Percentiles rank a stretch among this genome's conserved stretches.
These are phyloP conservation scores for Knoxdaviesia proteae DNA, from an alignment of 2,329 filamentous ascomycete genomes.

Conservation along the genomic window DNA sequence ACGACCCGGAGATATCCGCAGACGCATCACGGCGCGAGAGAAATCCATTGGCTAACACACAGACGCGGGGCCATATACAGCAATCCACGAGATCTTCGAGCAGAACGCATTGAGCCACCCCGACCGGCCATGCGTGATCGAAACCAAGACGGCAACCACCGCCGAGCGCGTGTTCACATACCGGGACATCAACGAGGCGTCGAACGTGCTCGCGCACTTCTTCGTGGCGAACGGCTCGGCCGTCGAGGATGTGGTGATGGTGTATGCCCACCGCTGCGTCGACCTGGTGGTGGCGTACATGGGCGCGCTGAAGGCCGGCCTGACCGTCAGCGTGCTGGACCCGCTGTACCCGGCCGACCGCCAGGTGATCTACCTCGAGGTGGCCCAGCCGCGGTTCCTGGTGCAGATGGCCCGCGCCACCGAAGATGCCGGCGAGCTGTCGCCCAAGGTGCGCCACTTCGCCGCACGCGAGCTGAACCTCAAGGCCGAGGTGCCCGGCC, in stretches of 20 bases:
- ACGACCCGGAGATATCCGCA: too few relatives aligned
- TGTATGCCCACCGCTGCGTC: constrained; percentile 67
- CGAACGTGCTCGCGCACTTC: constrained; percentile 63
- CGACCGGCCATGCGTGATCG: constrained; percentile 28
- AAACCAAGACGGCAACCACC: constrained; percentile 19
- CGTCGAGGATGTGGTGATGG: constrained; percentile 80
- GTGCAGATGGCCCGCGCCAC: constrained; percentile 55
- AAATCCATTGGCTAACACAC: too few relatives aligned
- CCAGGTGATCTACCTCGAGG: constrained; percentile 46
- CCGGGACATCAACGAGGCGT: constrained; percentile 65
- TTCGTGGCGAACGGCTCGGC: constrained; percentile 52
- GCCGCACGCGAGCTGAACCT: constrained; percentile 53
- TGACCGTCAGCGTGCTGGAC: constrained; percentile 49
- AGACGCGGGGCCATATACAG: constrained; percentile 1
- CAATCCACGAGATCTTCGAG: constrained; percentile 52
- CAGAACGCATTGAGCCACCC: constrained; percentile 47
- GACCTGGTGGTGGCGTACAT: constrained; percentile 49
- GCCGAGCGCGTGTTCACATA: constrained; percentile 59
- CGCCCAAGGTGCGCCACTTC: constrained; percentile 33
- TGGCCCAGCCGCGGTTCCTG: constrained; percentile 52
- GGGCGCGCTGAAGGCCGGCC: constrained; percentile 45
- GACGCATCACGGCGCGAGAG: too few relatives aligned
- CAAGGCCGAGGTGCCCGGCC: constrained; percentile 52
- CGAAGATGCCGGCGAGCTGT: constrained; percentile 31
- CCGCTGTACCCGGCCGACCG: constrained; percentile 51